Percentiles rank a stretch among this genome's conserved stretches.
phyloP scores from a whole-genome alignment of 208 protist genomes.

The Kentomonas sorsogonicus region DNA sequence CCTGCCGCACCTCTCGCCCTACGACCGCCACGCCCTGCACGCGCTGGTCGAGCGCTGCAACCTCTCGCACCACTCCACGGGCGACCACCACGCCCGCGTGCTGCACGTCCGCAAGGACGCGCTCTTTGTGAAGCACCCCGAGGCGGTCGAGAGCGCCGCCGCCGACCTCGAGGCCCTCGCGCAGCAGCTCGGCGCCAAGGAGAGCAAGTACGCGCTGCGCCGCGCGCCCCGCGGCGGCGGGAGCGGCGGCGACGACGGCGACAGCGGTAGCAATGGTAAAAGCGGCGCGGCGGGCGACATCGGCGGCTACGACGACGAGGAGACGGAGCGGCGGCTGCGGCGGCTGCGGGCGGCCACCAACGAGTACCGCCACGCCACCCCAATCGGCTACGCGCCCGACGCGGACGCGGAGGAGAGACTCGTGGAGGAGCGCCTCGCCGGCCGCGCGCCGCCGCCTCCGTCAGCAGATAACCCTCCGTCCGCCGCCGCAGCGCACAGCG shows the following conservation, averaged over 20 bases:
- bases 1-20: conserved; percentile 55
- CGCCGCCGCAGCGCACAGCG: conserved; percentile 3
- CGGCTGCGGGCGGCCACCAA: conserved; percentile 68
- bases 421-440: too few relatives aligned
- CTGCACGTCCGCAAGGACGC: conserved; percentile 81
- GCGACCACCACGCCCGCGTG: conserved; percentile 32
- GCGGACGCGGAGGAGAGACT: conserved; percentile 55
- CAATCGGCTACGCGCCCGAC: conserved; percentile 76
- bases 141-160: conserved; percentile 25
- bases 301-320: conserved; percentile 75
- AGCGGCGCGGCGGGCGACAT: conserved; percentile 47
- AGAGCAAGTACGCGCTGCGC: conserved; percentile 67
- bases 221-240: conserved; percentile 26
- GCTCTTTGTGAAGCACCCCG: conserved; percentile 70
- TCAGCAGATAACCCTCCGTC: conserved; percentile 54
- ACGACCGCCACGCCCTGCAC: conserved; percentile 79
- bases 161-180: conserved; percentile 55
- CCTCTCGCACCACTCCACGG: conserved; percentile 67
- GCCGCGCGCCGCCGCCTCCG: conserved; percentile 1
- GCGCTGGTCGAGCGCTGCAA: conserved; percentile 80
- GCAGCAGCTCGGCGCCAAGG: conserved; percentile 37
- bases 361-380: conserved; percentile 73
- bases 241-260: conserved; percentile 30
- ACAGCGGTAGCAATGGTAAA: conserved; percentile 70
- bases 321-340: conserved; percentile 42